A percentile compares a stretch with the other conserved stretches of the same genome.
Conservation (phyloP, 2,329 filamentous ascomycete genomes). For the Fusarium sp. region DNA sequence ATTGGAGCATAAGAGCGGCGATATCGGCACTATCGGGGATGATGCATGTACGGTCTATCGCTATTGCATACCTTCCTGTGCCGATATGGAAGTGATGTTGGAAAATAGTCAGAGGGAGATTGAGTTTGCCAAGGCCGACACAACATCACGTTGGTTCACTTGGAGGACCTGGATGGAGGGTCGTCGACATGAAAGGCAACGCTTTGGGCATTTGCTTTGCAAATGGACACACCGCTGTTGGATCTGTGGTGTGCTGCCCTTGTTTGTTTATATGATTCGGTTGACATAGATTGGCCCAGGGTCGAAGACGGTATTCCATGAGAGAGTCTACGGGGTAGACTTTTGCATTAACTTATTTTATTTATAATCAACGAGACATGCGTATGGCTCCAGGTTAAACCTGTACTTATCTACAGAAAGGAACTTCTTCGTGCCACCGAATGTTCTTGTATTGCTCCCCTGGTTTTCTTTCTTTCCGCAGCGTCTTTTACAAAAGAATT, state of each 20-base stretch:
- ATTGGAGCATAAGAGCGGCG: background rate
- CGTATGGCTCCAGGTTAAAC: no score
- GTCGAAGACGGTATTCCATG: background rate
- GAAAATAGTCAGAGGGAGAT: background rate
- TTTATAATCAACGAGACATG: background rate
- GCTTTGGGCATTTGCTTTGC: background rate
- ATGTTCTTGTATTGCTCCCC: background rate
- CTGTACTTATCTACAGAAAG: background rate
- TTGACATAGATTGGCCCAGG: background rate
- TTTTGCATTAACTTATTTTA: fast-evolving
- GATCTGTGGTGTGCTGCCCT: background rate
- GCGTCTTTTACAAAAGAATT: no score
- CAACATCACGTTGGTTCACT: background rate
- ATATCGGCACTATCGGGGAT: background rate
- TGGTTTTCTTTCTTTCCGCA: no score
- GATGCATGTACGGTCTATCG: background rate
- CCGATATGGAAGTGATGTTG: background rate
- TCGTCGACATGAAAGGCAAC: background rate
- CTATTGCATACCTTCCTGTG: background rate
- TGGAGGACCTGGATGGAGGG: background rate
- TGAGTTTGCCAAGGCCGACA: background rate
- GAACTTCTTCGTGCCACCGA: background rate
- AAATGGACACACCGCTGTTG: background rate
- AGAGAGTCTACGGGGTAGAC: fast-evolving
- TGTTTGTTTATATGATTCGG: background rate